A percentile compares a stretch with the other conserved stretches of the same genome.
Conservation (phyloP, 2,329 filamentous ascomycete genomes). For the Phyllosticta citriasiana region DNA sequence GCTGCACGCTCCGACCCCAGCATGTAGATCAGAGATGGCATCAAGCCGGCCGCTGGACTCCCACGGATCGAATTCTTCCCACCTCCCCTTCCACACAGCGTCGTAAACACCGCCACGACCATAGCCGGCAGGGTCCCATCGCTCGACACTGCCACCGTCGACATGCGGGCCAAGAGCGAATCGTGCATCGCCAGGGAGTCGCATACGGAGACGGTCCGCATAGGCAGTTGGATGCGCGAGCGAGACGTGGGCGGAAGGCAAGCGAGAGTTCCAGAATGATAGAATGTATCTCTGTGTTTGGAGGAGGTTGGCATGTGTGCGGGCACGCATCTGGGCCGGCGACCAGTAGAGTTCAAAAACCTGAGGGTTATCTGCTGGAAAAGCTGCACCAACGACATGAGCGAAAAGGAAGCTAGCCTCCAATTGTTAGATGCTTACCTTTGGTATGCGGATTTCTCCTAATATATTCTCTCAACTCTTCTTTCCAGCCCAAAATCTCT, state of each 20-base stretch:
- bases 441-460: conserved; percentile 36
- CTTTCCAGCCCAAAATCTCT: conserved; percentile 36
- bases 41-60: conserved; percentile 60
- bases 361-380: conserved; percentile 38
- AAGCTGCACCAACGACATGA: conserved; percentile 23
- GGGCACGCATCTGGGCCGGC: conserved; percentile 36
- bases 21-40: conserved; percentile 65
- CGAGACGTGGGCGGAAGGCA: conserved; percentile 33
- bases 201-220: conserved; percentile 40
- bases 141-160: conserved; percentile 41
- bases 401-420: not conserved
- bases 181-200: conserved; percentile 45
- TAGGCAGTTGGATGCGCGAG: conserved; percentile 39
- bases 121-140: conserved; percentile 53
- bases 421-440: conserved; percentile 12
- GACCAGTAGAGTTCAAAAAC: conserved; percentile 45
- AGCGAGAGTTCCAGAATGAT: conserved; percentile 39
- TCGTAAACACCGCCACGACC: conserved; percentile 57
- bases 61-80: conserved; percentile 78
- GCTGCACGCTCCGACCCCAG: conserved; percentile 69
- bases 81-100: conserved; percentile 59
- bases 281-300: conserved; percentile 38
- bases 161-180: conserved; percentile 49
- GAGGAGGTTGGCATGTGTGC: conserved; percentile 37
- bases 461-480: conserved; percentile 35